Evolutionary conservation across 2,329 filamentous ascomycete genomes (phyloP).

Genomic region (Venturia effusa): DNA sequence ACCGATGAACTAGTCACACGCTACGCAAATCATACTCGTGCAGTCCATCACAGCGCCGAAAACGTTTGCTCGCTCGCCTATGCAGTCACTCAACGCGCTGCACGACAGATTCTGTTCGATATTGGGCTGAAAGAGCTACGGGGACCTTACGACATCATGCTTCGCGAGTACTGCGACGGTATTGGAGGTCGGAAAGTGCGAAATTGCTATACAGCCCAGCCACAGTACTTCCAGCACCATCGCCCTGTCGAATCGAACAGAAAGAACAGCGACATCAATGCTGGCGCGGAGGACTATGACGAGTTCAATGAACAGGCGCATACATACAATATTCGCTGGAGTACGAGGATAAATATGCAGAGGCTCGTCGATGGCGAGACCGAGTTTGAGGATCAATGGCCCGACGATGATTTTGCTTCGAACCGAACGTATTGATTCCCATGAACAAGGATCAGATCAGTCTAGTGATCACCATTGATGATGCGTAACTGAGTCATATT

Average conservation of each 20-base stretch:
- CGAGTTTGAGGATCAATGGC: constrained; percentile 17
- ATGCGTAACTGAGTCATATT: no score
- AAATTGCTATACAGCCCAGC: constrained; percentile 27
- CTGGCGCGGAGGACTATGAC: constrained; percentile 18
- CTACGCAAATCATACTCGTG: constrained; percentile 28
- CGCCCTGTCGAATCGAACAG: constrained; percentile 27
- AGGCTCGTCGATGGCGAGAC: constrained; percentile 26
- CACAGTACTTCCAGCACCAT: constrained; percentile 23
- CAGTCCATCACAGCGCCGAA: constrained; percentile 31
- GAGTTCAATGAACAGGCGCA: constrained; percentile 20
- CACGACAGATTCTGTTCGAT: constrained; percentile 32
- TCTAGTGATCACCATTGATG: no score
- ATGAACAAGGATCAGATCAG: not conserved
- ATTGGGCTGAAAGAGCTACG: constrained; percentile 32
- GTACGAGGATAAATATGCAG: constrained; percentile 32
- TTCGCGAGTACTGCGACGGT: constrained; percentile 5
- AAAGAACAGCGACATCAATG: constrained; percentile 28
- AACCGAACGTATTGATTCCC: not conserved
- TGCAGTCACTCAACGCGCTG: constrained; percentile 34
- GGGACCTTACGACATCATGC: constrained; percentile 4
- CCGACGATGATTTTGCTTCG: not conserved
- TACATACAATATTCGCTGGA: constrained; percentile 30
- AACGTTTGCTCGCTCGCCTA: constrained; percentile 35
- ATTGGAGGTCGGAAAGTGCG: constrained; percentile 17
- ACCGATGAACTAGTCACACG: not conserved